Evolutionary conservation across 257 asterid species (phyloP).

Genomic region (Nicotiana undulata): DNA sequence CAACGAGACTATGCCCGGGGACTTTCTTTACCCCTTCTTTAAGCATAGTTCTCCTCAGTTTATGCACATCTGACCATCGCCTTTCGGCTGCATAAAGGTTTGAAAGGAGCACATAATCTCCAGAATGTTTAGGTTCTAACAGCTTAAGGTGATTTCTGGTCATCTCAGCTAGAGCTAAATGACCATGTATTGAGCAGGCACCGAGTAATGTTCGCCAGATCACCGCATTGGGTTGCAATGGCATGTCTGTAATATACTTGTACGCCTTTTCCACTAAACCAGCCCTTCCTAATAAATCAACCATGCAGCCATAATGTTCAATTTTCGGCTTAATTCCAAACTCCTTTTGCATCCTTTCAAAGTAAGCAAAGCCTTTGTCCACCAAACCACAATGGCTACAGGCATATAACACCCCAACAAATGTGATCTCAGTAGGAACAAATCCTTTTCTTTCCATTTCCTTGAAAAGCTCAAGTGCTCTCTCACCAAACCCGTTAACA

Average conservation of each 20-base stretch:
- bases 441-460: slow-evolving; percentile 48
- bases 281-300: slow-evolving; percentile 72
- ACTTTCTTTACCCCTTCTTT: slow-evolving; percentile 69
- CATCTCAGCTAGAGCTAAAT: slow-evolving; percentile 43
- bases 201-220: slow-evolving; percentile 83
- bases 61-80: slow-evolving; percentile 69
- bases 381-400: slow-evolving; percentile 86
- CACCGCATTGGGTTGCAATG: slow-evolving; percentile 60
- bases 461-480: slow-evolving; percentile 49
- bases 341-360: slow-evolving; percentile 45
- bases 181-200: slow-evolving; percentile 52
- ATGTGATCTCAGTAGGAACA: slow-evolving; percentile 58
- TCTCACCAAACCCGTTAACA: slow-evolving; percentile 66
- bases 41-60: slow-evolving; percentile 50
- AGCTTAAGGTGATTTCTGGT: slow-evolving; percentile 41
- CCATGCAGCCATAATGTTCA: slow-evolving; percentile 85
- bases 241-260: slow-evolving; percentile 54
- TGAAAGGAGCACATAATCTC: slow-evolving; percentile 76
- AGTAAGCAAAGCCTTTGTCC: slow-evolving; percentile 56
- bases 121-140: slow-evolving; percentile 65
- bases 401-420: slow-evolving; percentile 72
- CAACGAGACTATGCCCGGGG: slow-evolving; percentile 73
- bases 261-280: slow-evolving; percentile 62
- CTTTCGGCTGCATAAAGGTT: slow-evolving; percentile 73
- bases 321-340: slow-evolving; percentile 55